Evolutionary conservation across 306 rosid species (phyloP), one percentile per base, ranked within the genome.

Genomic region (Alnus glutinosa): DNA sequence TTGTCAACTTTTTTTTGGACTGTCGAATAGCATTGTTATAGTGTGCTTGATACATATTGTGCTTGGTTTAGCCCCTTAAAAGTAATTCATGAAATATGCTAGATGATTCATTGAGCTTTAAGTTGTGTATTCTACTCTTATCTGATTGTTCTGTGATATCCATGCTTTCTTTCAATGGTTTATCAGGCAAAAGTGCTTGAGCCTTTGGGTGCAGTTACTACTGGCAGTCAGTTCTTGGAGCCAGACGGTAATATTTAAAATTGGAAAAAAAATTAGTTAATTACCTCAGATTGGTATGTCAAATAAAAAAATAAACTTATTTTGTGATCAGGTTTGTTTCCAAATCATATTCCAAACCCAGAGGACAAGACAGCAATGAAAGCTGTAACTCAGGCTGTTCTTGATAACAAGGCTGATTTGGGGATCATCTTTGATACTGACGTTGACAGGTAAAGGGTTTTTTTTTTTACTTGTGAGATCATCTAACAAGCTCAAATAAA

Each of bases 371-470:
- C 97, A 78, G 98, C 98, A 49, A 94, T 94, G 98, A 88, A 80
- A 87, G 93, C 98, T 75, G 89, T 94, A 85, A 94, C 97, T 34
- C 86, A 89, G 82, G 97, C 98, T 10, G 98, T 94, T 74, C 92
- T 92, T 79, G 87, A 86, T 77, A 94, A 87, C 88, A 92, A 88
- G 79, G 97, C 98, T 77, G 98, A 94, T 89, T 88, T 94, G 76
- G 98, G 98, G 81, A 94, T 94, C 86, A 94, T 94, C 81, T 94
- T 94, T 85, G 98, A 94, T 78, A 94, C 98, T 50, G 98, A 94
- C 63, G 98, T 94, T 62, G 97, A 95, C 84, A 87, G 98, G 98
- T 89, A 81, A 32, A 49, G 32, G 13, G 85, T 64, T 39, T 84
- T 71, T 36, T 55, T 64, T 86, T 70, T 39, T 86, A 48, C 80